These are phyloP conservation scores for Exserohilum turcica DNA, from an alignment of 2,329 filamentous ascomycete species.

Conservation along the genomic window DNA sequence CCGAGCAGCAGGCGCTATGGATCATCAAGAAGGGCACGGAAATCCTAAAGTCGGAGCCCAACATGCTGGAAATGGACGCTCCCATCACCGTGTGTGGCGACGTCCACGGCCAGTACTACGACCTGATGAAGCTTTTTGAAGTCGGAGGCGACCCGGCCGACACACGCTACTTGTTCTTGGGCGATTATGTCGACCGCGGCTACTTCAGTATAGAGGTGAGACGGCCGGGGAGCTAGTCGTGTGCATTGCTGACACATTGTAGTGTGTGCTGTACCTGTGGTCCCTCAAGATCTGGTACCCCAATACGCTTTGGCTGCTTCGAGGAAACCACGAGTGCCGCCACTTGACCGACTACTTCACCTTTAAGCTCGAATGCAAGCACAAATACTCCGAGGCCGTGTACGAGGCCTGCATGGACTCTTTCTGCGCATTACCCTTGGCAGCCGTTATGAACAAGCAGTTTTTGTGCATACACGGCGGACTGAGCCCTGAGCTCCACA, in stretches of 20 bases:
- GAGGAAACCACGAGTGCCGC: constrained; percentile 97
- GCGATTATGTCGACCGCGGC: constrained; percentile 96
- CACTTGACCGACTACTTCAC: constrained; percentile 99
- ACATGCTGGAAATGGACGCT: constrained; percentile 98
- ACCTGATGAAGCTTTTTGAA: constrained; percentile 99
- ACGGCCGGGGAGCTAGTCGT: not conserved
- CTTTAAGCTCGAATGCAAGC: constrained; percentile 99
- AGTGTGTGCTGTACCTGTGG: constrained; percentile 97
- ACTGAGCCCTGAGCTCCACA: constrained; percentile 93
- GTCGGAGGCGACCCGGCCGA: constrained; percentile 96
- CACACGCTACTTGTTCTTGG: constrained; percentile 94
- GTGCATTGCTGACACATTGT: constrained; percentile 40
- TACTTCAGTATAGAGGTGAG: constrained; percentile 95
- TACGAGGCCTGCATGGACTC: constrained; percentile 99
- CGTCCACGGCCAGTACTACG: constrained; percentile 98
- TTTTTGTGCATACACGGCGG: constrained; percentile 98
- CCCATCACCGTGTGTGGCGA: constrained; percentile 98
- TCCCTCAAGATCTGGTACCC: constrained; percentile 99
- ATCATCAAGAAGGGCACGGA: constrained; percentile 90
- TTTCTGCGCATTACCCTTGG: constrained; percentile 90
- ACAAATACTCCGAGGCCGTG: constrained; percentile 96
- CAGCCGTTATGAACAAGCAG: constrained; percentile 99
- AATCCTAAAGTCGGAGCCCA: constrained; percentile 86
- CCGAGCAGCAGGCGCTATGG: constrained; percentile 95
- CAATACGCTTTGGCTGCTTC: constrained; percentile 93